Conservation (phyloP, 1,284 basidiomycete species). For the Amylostereum areolatum region DNA sequence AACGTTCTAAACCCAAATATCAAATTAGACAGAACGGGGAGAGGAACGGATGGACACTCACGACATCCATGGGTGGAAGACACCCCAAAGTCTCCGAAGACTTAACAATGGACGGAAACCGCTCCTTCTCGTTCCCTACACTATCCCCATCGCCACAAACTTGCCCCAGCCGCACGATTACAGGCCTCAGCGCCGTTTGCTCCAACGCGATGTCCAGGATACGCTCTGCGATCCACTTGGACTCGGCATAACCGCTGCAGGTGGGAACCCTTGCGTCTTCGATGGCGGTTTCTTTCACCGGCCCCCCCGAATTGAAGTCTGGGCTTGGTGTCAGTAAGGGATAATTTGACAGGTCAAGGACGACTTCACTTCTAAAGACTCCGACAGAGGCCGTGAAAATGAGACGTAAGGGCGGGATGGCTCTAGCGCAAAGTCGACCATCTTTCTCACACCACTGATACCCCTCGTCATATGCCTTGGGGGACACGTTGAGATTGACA, state of each 20-base stretch:
- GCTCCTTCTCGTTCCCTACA: conserved; percentile 37
- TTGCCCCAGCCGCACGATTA: too few relatives aligned
- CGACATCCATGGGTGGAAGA: conserved; percentile 1
- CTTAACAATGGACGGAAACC: conserved; percentile 35
- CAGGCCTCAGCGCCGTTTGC: too few relatives aligned
- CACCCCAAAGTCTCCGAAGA: neutral
- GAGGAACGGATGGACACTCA: neutral
- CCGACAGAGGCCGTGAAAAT: conserved; percentile 28
- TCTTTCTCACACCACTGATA: conserved; percentile 13
- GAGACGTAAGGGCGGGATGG: conserved; percentile 18
- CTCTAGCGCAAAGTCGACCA: conserved; percentile 21
- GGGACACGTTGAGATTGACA: conserved; percentile 27
- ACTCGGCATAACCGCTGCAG: too few relatives aligned
- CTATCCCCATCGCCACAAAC: conserved; percentile 15
- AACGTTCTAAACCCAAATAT: conserved; percentile 5
- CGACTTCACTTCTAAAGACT: conserved; percentile 12
- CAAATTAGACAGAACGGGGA: conserved; percentile 9
- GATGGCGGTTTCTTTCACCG: too few relatives aligned
- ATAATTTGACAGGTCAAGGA: too few relatives aligned
- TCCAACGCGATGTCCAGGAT: too few relatives aligned
- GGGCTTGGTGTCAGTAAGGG: too few relatives aligned
- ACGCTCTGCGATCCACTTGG: too few relatives aligned
- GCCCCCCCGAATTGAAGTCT: too few relatives aligned
- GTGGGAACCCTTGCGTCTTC: too few relatives aligned
- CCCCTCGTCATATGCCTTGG: conserved; percentile 17